Evolutionary conservation across 805 yeast species (phyloP).

Genomic region (Yamadazyma akitaensis): DNA sequence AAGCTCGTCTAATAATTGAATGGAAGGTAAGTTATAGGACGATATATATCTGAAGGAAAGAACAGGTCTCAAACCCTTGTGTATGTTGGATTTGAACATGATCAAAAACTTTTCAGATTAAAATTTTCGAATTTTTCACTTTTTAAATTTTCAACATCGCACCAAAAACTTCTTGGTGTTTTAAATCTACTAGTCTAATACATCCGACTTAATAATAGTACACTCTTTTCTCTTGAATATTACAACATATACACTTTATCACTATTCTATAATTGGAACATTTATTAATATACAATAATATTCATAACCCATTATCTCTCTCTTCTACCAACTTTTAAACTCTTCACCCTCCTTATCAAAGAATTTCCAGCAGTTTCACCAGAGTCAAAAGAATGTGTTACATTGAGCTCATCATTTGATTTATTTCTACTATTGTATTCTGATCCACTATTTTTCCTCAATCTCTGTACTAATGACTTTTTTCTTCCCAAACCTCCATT

Average conservation of each 20-base stretch:
- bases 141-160: neutral
- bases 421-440: conserved; percentile 33
- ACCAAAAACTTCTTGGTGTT: neutral
- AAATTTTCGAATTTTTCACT: conserved; percentile 3
- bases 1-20: conserved; percentile 28
- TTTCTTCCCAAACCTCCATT: conserved; percentile 64
- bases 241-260: neutral
- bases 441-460: conserved; percentile 41
- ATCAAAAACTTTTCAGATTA: neutral
- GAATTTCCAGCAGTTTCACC: conserved; percentile 42
- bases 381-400: conserved; percentile 13
- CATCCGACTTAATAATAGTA: too few relatives aligned
- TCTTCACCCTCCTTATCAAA: conserved; percentile 79
- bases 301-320: conserved; percentile 14
- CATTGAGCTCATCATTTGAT: conserved; percentile 16
- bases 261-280: neutral
- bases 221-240: too few relatives aligned
- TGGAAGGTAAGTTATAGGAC: conserved; percentile 30
- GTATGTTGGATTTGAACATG: conserved; percentile 1
- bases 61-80: neutral
- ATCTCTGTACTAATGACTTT: conserved; percentile 74
- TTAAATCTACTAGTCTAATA: too few relatives aligned
- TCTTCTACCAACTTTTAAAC: conserved; percentile 73
- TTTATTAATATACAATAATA: neutral
- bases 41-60: conserved; percentile 1